A percentile compares a stretch with the other conserved stretches of the same genome.
Evolutionary conservation across 352 stramenopile species (phyloP).

Genomic region (Pythium rhizo-oryzae): DNA sequence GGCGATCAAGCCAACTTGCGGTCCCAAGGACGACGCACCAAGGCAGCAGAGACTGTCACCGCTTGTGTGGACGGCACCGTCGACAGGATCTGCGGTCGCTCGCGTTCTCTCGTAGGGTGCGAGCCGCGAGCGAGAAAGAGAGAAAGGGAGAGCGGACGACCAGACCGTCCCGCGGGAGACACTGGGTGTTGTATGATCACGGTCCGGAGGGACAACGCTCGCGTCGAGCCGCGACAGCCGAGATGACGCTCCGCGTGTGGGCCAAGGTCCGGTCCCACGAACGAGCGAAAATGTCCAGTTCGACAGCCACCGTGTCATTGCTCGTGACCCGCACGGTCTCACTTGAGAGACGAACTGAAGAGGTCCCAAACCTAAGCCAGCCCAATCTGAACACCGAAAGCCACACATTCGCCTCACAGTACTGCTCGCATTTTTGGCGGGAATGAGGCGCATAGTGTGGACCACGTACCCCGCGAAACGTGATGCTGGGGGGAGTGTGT

Average conservation of each 20-base stretch:
- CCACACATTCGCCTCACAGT: neutral
- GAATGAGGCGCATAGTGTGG: neutral
- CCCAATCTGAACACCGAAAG: neutral
- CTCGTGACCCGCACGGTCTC: neutral
- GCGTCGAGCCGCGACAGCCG: neutral
- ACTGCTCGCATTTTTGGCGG: conserved; percentile 1
- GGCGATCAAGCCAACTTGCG: neutral
- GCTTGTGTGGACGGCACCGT: neutral
- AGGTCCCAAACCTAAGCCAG: neutral
- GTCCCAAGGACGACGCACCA: neutral
- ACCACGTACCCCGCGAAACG: neutral
- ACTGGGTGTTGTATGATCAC: neutral
- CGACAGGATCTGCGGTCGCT: neutral
- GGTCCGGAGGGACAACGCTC: neutral
- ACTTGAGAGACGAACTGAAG: neutral
- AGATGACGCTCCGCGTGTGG: too few relatives aligned
- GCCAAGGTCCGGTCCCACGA: neutral
- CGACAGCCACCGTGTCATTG: neutral
- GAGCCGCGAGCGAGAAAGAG: neutral
- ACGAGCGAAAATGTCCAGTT: neutral
- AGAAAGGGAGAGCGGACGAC: neutral
- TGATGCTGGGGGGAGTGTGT: neutral
- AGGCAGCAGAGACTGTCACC: too few relatives aligned
- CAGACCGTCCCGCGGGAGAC: neutral
- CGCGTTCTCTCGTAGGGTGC: neutral